These are phyloP conservation scores for Ophiocytium majus DNA, from an alignment of 352 stramenopile species.

Conservation along the genomic window DNA sequence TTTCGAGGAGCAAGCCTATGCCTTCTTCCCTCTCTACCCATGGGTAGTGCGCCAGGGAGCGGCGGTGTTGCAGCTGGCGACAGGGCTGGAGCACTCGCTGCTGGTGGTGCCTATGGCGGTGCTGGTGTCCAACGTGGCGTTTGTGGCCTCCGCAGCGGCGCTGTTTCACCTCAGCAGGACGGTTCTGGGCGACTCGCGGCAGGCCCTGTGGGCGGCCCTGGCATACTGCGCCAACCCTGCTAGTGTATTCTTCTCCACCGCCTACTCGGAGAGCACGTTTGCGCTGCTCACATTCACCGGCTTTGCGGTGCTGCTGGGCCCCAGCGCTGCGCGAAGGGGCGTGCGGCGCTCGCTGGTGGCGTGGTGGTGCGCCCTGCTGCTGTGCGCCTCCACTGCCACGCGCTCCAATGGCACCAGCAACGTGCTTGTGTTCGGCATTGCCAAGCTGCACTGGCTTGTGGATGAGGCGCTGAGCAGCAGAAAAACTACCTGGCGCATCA, in stretches of 20 bases:
- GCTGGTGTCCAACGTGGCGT: conserved; percentile 37
- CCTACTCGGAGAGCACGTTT: conserved; percentile 49
- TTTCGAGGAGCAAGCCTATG: conserved; percentile 46
- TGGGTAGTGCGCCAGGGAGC: conserved; percentile 38
- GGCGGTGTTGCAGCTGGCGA: not conserved
- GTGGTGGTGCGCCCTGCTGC: conserved; percentile 33
- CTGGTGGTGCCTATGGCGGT: conserved; percentile 36
- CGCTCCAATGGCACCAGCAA: conserved; percentile 43
- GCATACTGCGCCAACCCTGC: conserved; percentile 45
- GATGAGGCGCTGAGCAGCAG: not conserved
- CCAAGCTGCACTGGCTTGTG: conserved; percentile 46
- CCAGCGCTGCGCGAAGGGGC: not conserved
- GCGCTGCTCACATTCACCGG: conserved; percentile 43
- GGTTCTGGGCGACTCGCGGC: conserved; percentile 28
- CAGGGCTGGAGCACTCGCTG: not conserved
- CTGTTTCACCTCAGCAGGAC: conserved; percentile 37
- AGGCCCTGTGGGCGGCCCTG: conserved; percentile 27
- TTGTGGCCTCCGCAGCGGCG: conserved; percentile 38
- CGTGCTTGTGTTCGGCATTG: conserved; percentile 33
- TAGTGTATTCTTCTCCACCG: conserved; percentile 51
- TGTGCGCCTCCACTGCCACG: conserved; percentile 37
- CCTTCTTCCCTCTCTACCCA: conserved; percentile 52
- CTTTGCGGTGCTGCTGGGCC: conserved; percentile 34
- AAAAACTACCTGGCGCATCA: not conserved
- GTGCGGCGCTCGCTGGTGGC: not conserved